A percentile compares a stretch with the other conserved stretches of the same genome.
phyloP scores from a whole-genome alignment of 805 yeast species.

The Saccharomycopsis selenospora region DNA sequence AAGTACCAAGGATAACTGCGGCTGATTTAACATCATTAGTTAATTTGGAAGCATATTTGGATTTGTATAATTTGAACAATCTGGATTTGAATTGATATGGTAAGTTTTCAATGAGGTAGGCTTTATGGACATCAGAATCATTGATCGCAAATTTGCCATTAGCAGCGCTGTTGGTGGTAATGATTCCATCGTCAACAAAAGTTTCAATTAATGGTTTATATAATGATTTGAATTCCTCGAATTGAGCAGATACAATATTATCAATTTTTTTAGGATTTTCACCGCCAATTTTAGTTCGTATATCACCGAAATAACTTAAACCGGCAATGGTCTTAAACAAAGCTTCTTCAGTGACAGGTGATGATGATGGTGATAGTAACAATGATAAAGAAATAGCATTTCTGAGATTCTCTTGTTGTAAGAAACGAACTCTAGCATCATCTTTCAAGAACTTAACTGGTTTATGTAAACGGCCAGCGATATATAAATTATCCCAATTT shows the following conservation, averaged over 20 bases:
- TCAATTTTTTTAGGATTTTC: slow-evolving; percentile 85
- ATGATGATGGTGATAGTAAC: slow-evolving; percentile 30
- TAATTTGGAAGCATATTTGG: not conserved
- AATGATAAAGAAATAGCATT: slow-evolving; percentile 70
- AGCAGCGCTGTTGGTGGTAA: slow-evolving; percentile 22
- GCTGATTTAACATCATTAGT: not conserved
- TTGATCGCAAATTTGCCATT: slow-evolving; percentile 28
- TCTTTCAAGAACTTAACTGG: slow-evolving; percentile 76
- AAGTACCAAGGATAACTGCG: not conserved
- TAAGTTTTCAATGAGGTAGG: slow-evolving; percentile 37
- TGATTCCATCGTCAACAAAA: slow-evolving; percentile 31
- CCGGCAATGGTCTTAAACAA: slow-evolving; percentile 72
- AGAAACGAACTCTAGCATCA: slow-evolving; percentile 52
- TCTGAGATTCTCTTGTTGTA: slow-evolving; percentile 69
- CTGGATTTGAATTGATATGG: slow-evolving; percentile 43
- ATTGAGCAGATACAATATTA: slow-evolving; percentile 79
- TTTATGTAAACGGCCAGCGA: slow-evolving; percentile 91
- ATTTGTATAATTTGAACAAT: slow-evolving; percentile 27
- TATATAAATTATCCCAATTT: slow-evolving; percentile 80
- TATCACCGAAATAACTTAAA: slow-evolving; percentile 84
- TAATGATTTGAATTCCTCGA: slow-evolving; percentile 56
- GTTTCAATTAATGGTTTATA: slow-evolving; percentile 58
- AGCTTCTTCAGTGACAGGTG: slow-evolving; percentile 28
- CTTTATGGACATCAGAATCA: slow-evolving; percentile 32
- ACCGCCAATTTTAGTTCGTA: slow-evolving; percentile 77